Evolutionary conservation across 345 rosid species (phyloP).

Genomic region (Mangifera indica): DNA sequence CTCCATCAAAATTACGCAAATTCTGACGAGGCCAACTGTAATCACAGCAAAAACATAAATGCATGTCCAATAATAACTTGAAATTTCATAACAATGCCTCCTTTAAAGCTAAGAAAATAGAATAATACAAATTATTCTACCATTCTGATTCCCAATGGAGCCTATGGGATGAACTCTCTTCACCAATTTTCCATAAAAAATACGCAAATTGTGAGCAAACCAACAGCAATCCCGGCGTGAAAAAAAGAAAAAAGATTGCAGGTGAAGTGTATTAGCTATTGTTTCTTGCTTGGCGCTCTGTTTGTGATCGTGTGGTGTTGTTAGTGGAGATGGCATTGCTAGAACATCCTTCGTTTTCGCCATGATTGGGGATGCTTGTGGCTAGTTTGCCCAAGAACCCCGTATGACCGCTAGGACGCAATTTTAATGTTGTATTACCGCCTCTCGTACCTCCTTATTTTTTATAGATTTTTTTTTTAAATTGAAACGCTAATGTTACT

Average conservation of each 20-base stretch:
- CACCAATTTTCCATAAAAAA: neutral
- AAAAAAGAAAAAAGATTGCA: neutral
- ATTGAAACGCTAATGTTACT: too few relatives aligned
- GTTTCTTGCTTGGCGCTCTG: neutral
- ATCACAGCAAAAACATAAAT: neutral
- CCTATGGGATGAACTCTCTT: neutral
- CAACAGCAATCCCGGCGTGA: neutral
- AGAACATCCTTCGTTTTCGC: conserved; percentile 26
- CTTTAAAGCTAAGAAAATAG: neutral
- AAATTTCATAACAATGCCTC: neutral
- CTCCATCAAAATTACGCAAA: neutral
- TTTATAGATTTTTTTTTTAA: too few relatives aligned
- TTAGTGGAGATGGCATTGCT: conserved; percentile 16
- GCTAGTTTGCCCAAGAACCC: conserved; percentile 24
- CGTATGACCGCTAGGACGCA: too few relatives aligned
- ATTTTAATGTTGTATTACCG: too few relatives aligned
- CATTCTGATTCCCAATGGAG: conserved; percentile 7
- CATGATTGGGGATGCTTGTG: conserved; percentile 32
- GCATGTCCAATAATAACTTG: neutral
- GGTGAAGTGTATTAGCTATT: neutral
- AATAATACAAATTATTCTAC: conserved; percentile 2
- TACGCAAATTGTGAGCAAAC: neutral
- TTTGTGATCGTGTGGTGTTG: neutral
- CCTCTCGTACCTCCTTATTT: too few relatives aligned
- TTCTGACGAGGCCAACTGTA: neutral